Conservation (phyloP, 1,139 yeast species). For the Ogataea hybrid region DNA sequence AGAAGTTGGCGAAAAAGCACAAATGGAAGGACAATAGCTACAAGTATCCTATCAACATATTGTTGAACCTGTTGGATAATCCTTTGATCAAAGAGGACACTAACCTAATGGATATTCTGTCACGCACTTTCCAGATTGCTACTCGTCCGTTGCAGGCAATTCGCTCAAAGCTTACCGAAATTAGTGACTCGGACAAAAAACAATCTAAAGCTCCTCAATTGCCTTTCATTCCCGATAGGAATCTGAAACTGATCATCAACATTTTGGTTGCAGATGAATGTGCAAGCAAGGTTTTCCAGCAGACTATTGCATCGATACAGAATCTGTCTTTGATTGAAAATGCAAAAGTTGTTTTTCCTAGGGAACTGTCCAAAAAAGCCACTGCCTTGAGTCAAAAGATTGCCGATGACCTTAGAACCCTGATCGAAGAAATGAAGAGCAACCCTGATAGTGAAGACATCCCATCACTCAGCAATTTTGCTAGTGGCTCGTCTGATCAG, state of each 20-base stretch:
- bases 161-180: slow-evolving; percentile 31
- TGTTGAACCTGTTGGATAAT: slow-evolving; percentile 63
- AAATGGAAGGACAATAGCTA: slow-evolving; percentile 44
- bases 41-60: slow-evolving; percentile 70
- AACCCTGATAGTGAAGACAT: slow-evolving; percentile 39
- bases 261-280: slow-evolving; percentile 84
- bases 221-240: slow-evolving; percentile 65
- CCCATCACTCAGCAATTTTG: slow-evolving; percentile 57
- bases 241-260: slow-evolving; percentile 61
- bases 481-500: slow-evolving; percentile 83
- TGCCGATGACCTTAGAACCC: slow-evolving; percentile 52
- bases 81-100: slow-evolving; percentile 67
- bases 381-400: slow-evolving; percentile 56
- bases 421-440: slow-evolving; percentile 45
- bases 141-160: slow-evolving; percentile 67
- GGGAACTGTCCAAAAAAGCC: slow-evolving; percentile 69
- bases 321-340: slow-evolving; percentile 63
- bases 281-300: slow-evolving; percentile 80
- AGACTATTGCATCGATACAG: slow-evolving; percentile 81
- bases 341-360: slow-evolving; percentile 64
- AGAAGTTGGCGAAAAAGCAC: slow-evolving; percentile 39
- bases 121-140: slow-evolving; percentile 72
- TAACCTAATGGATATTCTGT: slow-evolving; percentile 70
- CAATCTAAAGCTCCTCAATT: slow-evolving; percentile 35
- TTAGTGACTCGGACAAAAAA: slow-evolving; percentile 23